A percentile compares a stretch with the other conserved stretches of the same genome.
These are phyloP conservation scores for Gleditsia sinensis DNA, from an alignment of 306 rosid genomes.

Conservation along the genomic window DNA sequence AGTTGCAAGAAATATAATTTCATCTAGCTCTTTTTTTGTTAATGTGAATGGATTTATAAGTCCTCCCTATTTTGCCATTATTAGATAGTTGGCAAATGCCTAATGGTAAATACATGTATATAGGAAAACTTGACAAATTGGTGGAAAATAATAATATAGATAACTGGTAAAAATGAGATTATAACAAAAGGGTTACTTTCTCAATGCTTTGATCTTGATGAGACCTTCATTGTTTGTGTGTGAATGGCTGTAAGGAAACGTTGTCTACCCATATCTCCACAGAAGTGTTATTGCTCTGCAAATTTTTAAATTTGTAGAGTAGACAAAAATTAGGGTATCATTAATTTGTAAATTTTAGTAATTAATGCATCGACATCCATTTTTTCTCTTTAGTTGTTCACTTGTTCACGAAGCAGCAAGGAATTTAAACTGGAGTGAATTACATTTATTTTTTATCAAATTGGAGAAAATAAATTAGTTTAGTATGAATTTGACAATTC, in stretches of 20 bases:
- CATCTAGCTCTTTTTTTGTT: too few relatives aligned
- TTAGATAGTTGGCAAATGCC: background rate
- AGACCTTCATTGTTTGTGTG: slow-evolving; percentile 47
- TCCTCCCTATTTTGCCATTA: too few relatives aligned
- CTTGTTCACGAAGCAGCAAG: background rate
- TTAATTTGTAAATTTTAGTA: background rate
- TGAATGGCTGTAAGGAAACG: slow-evolving; percentile 61
- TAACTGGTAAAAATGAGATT: background rate
- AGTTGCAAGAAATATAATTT: too few relatives aligned
- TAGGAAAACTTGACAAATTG: background rate
- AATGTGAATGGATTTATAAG: too few relatives aligned
- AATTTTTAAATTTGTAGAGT: background rate
- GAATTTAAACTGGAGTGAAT: too few relatives aligned
- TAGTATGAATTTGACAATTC: too few relatives aligned
- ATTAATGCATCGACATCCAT: background rate
- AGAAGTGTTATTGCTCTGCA: slow-evolving; percentile 51
- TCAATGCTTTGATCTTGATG: slow-evolving; percentile 53
- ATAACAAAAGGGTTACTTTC: slow-evolving; percentile 33
- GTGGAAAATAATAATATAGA: background rate
- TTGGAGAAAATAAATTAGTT: too few relatives aligned
- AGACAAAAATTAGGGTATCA: background rate
- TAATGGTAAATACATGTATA: background rate
- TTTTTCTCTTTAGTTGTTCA: background rate
- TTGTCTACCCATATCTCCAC: slow-evolving; percentile 61
- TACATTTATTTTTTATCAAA: too few relatives aligned